Base-by-base conservation (phyloP, 306 rosid genomes). In the Citrullus mucosospermus region DNA sequence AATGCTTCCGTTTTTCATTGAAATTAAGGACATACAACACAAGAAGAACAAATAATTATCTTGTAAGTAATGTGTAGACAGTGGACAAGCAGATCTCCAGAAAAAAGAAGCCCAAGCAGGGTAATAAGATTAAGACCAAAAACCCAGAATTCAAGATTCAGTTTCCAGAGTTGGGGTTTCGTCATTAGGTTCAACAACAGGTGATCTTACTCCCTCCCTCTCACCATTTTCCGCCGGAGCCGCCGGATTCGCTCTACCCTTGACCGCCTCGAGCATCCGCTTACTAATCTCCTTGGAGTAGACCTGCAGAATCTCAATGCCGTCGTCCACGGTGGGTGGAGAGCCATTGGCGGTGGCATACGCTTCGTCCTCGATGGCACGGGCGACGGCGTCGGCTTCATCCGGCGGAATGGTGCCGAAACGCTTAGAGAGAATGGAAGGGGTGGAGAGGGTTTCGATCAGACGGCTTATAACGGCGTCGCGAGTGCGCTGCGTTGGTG, bases 241-340 rank as follows among this genome's bases (percentile, higher is more conserved):
- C 36, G 62, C 88, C 8, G 89, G 22, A 54, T 78, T 50, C 25
- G 88, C 79, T 79, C 85, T 81, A 20, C 87, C 69, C 88, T 92
- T 96, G 39, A 92, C 93, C n/a, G 90, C 82, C 2, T 92, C 97
- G 39, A 92, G 93, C 97, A 96, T 96, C 62, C 97, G 86, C 83
- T 86, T 90, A 86, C 99, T 96, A 91, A 96, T 91, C 89, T 96
- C 97, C 89, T 91, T 92, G 78, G 99, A 96, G 53, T 92, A 96
- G 2, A 89, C 88, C 90, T 96, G 98, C 17, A 92, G 99, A 86
- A 92, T 90, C 87, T 91, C 93, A 75, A 92, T 86, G 62, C 99
- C 99, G 44, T 91, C 92, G 39, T 84, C 92, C 55, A 88, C 93
- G 10, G 91, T 38, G 22, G 89, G 77, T 14, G 90, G 66, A 81